Evolutionary conservation across 768 basidiomycete genomes (phyloP).

Genomic region (Leccinum longicurvipes): DNA sequence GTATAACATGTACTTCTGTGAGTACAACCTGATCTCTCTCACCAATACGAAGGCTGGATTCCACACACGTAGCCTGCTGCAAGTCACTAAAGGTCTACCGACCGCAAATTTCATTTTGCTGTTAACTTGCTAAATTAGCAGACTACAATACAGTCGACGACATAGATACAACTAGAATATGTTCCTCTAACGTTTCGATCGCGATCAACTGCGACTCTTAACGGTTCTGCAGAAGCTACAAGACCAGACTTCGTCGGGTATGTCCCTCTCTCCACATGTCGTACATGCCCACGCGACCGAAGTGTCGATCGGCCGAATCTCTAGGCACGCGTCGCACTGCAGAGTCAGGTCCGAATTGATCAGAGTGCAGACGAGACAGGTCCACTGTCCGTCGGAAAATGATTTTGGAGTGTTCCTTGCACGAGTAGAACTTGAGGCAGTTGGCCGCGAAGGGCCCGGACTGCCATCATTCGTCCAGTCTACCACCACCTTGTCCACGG

Average conservation of each 20-base stretch:
- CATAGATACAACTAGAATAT: background rate
- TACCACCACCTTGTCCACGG: constrained; percentile 50
- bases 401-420: background rate
- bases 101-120: too few species aligned
- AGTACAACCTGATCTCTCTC: too few species aligned
- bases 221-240: constrained; percentile 71
- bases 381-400: constrained; percentile 38
- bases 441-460: constrained; percentile 14
- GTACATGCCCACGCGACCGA: constrained; percentile 60
- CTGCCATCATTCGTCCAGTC: constrained; percentile 49
- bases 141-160: background rate
- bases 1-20: too few species aligned
- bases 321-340: constrained; percentile 61
- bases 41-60: too few species aligned
- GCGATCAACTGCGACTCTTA: constrained; percentile 39
- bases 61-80: too few species aligned
- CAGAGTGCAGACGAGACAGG: constrained; percentile 63
- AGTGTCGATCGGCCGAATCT: constrained; percentile 36
- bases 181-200: background rate
- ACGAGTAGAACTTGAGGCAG: background rate
- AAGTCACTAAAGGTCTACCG: too few species aligned
- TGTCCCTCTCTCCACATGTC: constrained; percentile 59
- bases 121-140: background rate
- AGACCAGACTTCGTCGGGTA: constrained; percentile 67
- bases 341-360: constrained; percentile 47